Conservation (phyloP, 805 yeast genomes). For the Lipomyces kockii region DNA sequence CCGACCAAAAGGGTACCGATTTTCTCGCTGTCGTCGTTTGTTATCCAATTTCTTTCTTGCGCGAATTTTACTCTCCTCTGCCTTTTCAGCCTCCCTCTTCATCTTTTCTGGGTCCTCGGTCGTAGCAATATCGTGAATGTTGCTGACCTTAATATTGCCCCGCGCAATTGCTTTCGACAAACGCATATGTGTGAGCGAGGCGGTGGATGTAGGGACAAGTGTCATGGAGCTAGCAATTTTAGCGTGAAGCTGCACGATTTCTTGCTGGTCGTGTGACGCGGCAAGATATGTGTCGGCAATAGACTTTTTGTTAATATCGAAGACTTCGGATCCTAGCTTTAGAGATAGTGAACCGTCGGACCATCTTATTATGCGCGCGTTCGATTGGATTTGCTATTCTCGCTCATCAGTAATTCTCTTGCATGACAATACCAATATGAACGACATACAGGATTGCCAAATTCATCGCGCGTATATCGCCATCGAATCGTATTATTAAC, state of each 20-base stretch:
- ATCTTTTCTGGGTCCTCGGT: slow-evolving; percentile 52
- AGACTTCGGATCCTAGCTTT: slow-evolving; percentile 84
- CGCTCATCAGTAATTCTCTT: background rate
- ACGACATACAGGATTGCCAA: slow-evolving; percentile 54
- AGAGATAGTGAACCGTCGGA: slow-evolving; percentile 87
- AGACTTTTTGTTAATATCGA: slow-evolving; percentile 71
- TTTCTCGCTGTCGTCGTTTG: slow-evolving; percentile 26
- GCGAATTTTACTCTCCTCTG: slow-evolving; percentile 46
- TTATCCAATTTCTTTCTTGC: slow-evolving; percentile 51
- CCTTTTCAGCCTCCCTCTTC: slow-evolving; percentile 51
- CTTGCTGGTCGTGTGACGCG: slow-evolving; percentile 70
- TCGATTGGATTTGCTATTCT: slow-evolving; percentile 63
- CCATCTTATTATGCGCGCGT: slow-evolving; percentile 91
- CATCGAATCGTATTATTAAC: slow-evolving; percentile 90
- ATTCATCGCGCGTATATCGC: slow-evolving; percentile 82
- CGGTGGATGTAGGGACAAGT: slow-evolving; percentile 89
- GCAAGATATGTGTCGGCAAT: slow-evolving; percentile 74
- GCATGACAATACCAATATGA: background rate
- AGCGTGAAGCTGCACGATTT: slow-evolving; percentile 71
- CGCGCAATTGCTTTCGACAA: slow-evolving; percentile 58
- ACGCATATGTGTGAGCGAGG: slow-evolving; percentile 77
- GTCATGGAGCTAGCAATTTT: slow-evolving; percentile 66
- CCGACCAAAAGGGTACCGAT: slow-evolving; percentile 17
- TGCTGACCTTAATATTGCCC: slow-evolving; percentile 45
- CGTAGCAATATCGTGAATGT: slow-evolving; percentile 45